Evolutionary conservation across 2,329 filamentous ascomycete genomes (phyloP).

Genomic region (Nigrospora sphaerica): DNA sequence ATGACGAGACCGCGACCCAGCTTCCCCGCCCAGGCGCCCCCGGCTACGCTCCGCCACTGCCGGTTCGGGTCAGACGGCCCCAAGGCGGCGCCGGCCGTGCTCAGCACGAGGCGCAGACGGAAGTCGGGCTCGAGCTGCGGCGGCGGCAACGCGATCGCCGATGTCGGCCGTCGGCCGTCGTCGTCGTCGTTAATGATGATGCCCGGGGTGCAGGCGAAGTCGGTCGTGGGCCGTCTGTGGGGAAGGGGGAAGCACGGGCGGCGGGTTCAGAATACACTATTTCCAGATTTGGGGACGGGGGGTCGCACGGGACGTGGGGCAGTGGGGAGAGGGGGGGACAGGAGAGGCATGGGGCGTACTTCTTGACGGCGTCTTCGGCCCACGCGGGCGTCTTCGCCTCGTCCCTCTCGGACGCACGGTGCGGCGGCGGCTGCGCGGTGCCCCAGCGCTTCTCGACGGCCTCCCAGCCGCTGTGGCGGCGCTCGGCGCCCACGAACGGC

Average conservation of each 20-base stretch:
- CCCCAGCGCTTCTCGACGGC: constrained; percentile 16
- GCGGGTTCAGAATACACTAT: too few relatives aligned
- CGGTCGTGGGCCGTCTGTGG: too few relatives aligned
- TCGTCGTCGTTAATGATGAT: too few relatives aligned
- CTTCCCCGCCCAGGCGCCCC: constrained; percentile 18
- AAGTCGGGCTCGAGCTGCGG: constrained; percentile 19
- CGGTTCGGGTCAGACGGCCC: constrained; percentile 15
- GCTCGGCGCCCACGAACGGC: constrained; percentile 6
- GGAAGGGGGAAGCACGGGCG: too few relatives aligned
- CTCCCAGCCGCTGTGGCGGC: constrained; percentile 19
- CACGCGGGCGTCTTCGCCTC: too few relatives aligned
- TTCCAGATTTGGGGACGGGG: too few relatives aligned
- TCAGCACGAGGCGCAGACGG: constrained; percentile 18
- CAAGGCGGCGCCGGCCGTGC: constrained; percentile 16
- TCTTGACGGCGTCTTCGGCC: too few relatives aligned
- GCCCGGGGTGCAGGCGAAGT: too few relatives aligned
- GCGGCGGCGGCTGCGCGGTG: constrained; percentile 3
- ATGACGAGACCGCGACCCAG: constrained; percentile 17
- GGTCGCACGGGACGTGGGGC: too few relatives aligned
- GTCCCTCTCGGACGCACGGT: not conserved
- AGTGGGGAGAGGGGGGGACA: too few relatives aligned
- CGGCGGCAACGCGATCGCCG: constrained; percentile 11
- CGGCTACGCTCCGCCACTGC: constrained; percentile 17
- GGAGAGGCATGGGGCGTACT: too few relatives aligned
- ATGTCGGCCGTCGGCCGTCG: too few relatives aligned